A percentile compares a stretch with the other conserved stretches of the same genome.
Conservation (phyloP, 176 grass and related monocot genomes). For the Poa annua region DNA sequence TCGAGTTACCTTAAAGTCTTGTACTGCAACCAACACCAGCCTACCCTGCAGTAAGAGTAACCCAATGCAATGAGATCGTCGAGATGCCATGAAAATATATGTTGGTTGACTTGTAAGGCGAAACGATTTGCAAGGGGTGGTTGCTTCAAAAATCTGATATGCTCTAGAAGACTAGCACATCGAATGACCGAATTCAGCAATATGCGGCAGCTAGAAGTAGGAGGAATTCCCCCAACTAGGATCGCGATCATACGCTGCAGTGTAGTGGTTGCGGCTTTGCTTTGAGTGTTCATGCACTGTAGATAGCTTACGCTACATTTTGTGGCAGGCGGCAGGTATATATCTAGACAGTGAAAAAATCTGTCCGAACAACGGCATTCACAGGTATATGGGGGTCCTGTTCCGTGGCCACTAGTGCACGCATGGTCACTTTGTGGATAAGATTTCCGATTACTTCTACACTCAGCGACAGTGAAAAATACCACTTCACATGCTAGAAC, state of each 20-base stretch:
- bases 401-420: neutral
- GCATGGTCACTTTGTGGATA: neutral
- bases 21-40: neutral
- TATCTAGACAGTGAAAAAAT: neutral
- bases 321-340: neutral
- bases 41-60: neutral
- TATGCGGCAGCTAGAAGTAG: too few relatives aligned
- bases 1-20: neutral
- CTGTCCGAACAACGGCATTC: neutral
- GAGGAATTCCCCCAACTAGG: neutral
- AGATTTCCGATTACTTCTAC: neutral
- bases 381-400: neutral
- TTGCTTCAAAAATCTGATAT: too few relatives aligned
- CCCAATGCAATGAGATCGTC: too few relatives aligned
- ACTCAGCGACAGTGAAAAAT: neutral
- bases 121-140: too few relatives aligned
- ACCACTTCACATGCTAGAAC: neutral
- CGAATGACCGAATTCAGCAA: too few relatives aligned
- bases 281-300: constrained; percentile 3
- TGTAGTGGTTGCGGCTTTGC: constrained; percentile 21
- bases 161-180: too few relatives aligned
- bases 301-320: neutral
- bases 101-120: too few relatives aligned
- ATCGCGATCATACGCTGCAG: neutral
- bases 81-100: too few relatives aligned